A percentile compares a stretch with the other conserved stretches of the same genome.
phyloP scores from a whole-genome alignment of 768 basidiomycete species.

The Suillus occidentalis region DNA sequence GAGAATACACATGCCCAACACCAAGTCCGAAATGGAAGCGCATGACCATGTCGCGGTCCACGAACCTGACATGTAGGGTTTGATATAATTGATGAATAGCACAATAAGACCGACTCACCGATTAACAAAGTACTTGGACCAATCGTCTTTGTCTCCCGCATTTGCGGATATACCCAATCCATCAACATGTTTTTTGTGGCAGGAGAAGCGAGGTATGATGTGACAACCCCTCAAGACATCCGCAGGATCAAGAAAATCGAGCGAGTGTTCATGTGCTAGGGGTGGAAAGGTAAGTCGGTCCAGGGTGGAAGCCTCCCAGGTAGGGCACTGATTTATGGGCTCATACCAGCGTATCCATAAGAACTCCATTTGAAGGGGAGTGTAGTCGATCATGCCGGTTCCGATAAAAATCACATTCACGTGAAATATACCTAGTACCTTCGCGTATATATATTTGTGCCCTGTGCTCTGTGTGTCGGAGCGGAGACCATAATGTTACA shows the following conservation, averaged over 20 bases:
- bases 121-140: neutral
- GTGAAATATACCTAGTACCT: conserved; percentile 8
- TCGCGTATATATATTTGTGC: neutral
- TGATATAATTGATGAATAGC: neutral
- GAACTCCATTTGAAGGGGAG: conserved; percentile 1
- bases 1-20: conserved; percentile 3
- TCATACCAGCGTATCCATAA: conserved; percentile 7
- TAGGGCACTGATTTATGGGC: neutral
- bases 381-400: neutral
- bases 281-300: conserved; percentile 1
- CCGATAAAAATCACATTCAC: conserved; percentile 3
- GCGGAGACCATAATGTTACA: neutral
- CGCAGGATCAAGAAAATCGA: conserved; percentile 6
- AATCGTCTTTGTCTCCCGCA: neutral
- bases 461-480: too few relatives aligned
- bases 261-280: neutral
- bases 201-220: neutral
- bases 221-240: conserved; percentile 6
- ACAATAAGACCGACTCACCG: neutral
- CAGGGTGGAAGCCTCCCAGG: neutral
- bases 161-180: neutral
- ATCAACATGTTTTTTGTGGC: neutral
- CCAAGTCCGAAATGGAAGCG: neutral
- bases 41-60: conserved; percentile 8
- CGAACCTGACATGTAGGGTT: neutral